Percentiles rank a stretch among this genome's conserved stretches.
These are phyloP conservation scores for Colletotrichum ledebouriae DNA, from an alignment of 2,329 filamentous ascomycete genomes.

Conservation along the genomic window DNA sequence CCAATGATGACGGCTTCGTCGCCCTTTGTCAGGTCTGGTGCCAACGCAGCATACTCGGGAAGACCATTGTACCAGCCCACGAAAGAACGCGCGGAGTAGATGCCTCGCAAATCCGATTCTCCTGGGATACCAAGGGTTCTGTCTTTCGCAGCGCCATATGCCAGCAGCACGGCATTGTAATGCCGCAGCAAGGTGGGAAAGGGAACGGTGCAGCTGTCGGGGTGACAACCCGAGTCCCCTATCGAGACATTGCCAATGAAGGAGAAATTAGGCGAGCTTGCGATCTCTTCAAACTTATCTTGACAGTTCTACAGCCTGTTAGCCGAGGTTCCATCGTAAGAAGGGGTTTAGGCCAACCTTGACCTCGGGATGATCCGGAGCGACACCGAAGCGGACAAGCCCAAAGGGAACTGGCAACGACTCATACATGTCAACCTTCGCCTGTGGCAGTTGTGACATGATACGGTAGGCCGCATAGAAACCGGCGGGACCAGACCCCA, in stretches of 20 bases:
- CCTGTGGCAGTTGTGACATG: constrained; percentile 79
- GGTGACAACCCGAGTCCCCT: constrained; percentile 65
- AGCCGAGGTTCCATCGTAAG: constrained; percentile 10
- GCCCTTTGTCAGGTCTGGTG: constrained; percentile 79
- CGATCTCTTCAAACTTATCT: constrained; percentile 92
- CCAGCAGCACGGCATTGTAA: constrained; percentile 93
- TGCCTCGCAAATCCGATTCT: constrained; percentile 77
- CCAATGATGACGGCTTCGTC: constrained; percentile 91
- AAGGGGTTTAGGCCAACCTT: constrained; percentile 73
- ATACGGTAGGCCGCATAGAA: constrained; percentile 94
- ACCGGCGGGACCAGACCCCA: constrained; percentile 94
- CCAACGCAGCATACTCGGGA: constrained; percentile 80
- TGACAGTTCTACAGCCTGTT: constrained; percentile 80
- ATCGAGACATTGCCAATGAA: constrained; percentile 93
- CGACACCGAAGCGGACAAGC: constrained; percentile 92
- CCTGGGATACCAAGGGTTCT: constrained; percentile 83
- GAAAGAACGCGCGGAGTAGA: constrained; percentile 91
- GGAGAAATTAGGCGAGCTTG: constrained; percentile 83
- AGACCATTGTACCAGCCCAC: constrained; percentile 99
- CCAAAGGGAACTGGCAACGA: constrained; percentile 92
- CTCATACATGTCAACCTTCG: constrained; percentile 95
- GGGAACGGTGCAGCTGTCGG: constrained; percentile 67
- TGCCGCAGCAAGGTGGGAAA: constrained; percentile 79
- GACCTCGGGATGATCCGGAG: constrained; percentile 98
- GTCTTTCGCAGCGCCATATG: constrained; percentile 92